Conservation (phyloP, 2,329 filamentous ascomycete genomes). For the Phyllosticta citriasiana region DNA sequence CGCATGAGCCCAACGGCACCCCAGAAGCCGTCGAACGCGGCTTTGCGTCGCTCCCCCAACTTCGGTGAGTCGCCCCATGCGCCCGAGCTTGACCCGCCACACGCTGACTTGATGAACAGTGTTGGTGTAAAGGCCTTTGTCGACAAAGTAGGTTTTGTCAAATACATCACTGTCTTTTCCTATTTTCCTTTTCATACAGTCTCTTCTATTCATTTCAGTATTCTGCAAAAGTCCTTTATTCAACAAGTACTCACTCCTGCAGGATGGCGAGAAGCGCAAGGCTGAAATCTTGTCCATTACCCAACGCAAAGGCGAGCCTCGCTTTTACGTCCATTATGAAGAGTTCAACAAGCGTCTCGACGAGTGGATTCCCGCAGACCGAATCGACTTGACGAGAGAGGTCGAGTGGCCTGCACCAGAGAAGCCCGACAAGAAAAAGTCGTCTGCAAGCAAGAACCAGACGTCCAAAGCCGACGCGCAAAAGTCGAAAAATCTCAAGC, state of each 20-base stretch:
- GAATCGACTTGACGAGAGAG: conserved; percentile 79
- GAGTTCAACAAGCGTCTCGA: conserved; percentile 89
- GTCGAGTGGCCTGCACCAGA: conserved; percentile 95
- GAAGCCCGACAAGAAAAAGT: conserved; percentile 79
- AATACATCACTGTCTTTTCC: conserved; percentile 10
- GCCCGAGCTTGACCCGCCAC: background rate
- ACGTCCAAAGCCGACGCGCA: conserved; percentile 28
- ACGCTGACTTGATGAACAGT: conserved; percentile 29
- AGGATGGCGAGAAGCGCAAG: conserved; percentile 76
- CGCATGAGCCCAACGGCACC: conserved; percentile 43
- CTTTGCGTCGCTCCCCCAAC: conserved; percentile 72
- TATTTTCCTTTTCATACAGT: background rate
- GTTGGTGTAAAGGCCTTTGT: conserved; percentile 59
- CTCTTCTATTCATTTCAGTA: background rate
- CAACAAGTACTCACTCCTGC: conserved; percentile 2
- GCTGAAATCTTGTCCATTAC: conserved; percentile 95
- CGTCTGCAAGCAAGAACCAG: conserved; percentile 33
- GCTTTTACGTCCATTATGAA: conserved; percentile 95
- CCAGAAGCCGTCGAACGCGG: conserved; percentile 61
- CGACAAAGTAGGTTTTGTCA: conserved; percentile 48
- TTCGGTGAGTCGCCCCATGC: conserved; percentile 50
- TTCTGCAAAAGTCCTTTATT: background rate
- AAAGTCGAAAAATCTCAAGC: conserved; percentile 37
- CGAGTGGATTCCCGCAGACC: conserved; percentile 77
- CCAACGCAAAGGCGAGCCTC: conserved; percentile 75